These are phyloP conservation scores for Ophiocordyceps camponoti-leonardi DNA, from an alignment of 2,329 filamentous ascomycete genomes.

Conservation along the genomic window DNA sequence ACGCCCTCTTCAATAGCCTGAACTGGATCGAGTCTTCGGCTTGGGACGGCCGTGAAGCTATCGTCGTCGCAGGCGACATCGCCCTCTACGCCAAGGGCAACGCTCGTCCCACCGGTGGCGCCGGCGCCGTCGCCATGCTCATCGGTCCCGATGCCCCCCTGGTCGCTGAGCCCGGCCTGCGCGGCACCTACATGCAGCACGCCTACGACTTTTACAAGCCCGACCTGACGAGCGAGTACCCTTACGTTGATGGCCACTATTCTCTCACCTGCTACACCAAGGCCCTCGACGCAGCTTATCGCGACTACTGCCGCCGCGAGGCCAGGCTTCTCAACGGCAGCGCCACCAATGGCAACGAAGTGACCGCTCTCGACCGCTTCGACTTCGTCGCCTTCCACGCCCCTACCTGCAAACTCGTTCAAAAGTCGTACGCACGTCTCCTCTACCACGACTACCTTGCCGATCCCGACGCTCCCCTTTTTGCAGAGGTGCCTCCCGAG, in stretches of 20 bases:
- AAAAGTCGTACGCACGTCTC: slow-evolving; percentile 70
- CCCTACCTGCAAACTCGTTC: slow-evolving; percentile 73
- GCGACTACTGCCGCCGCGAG: slow-evolving; percentile 63
- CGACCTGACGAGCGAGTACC: slow-evolving; percentile 74
- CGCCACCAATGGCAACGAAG: slow-evolving; percentile 30
- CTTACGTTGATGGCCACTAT: slow-evolving; percentile 70
- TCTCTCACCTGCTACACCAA: slow-evolving; percentile 68
- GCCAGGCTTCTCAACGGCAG: slow-evolving; percentile 34
- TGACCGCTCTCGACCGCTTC: slow-evolving; percentile 60
- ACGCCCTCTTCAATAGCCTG: slow-evolving; percentile 65
- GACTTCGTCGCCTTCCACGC: slow-evolving; percentile 74
- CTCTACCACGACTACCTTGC: slow-evolving; percentile 74
- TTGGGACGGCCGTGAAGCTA: slow-evolving; percentile 70
- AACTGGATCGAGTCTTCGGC: slow-evolving; percentile 79
- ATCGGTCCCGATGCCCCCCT: slow-evolving; percentile 64
- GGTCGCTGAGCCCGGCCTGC: slow-evolving; percentile 61
- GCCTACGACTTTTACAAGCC: slow-evolving; percentile 87
- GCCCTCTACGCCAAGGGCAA: slow-evolving; percentile 73
- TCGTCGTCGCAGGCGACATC: slow-evolving; percentile 69
- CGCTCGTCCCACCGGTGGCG: slow-evolving; percentile 66
- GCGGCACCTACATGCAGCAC: slow-evolving; percentile 67
- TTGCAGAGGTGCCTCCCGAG: slow-evolving; percentile 60
- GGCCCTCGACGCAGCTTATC: slow-evolving; percentile 67
- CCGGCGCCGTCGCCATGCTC: slow-evolving; percentile 62
- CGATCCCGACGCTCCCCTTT: slow-evolving; percentile 48